phyloP scores from a whole-genome alignment of 2,329 filamentous ascomycete genomes.

The Fusarium sp. region DNA sequence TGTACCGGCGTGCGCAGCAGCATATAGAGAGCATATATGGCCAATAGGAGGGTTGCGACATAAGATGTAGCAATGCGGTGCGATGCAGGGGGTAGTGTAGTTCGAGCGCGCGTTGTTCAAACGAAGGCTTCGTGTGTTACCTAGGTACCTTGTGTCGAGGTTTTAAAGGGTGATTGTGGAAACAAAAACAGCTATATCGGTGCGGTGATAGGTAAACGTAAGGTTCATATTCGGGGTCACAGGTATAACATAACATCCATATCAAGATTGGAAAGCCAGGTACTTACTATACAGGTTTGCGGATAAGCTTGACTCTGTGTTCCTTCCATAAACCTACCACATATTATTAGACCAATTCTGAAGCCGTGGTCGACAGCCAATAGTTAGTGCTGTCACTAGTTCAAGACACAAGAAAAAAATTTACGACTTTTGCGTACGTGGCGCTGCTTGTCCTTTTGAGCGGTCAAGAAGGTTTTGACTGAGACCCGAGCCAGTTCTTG shows the following conservation, averaged over 20 bases:
- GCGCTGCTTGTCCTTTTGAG: background rate
- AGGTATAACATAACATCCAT: background rate
- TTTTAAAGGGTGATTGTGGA: background rate
- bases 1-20: slow-evolving; percentile 17
- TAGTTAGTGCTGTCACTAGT: background rate
- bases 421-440: background rate
- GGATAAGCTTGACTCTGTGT: background rate
- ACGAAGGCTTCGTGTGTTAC: background rate
- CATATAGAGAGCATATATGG: slow-evolving; percentile 1
- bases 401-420: background rate
- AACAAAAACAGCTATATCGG: background rate
- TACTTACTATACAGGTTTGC: background rate
- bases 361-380: background rate
- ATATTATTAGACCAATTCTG: background rate
- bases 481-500: background rate
- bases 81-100: background rate
- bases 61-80: slow-evolving; percentile 20
- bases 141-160: background rate
- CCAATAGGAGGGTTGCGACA: slow-evolving; percentile 8
- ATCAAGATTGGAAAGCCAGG: background rate
- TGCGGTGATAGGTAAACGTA: background rate
- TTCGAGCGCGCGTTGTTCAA: background rate
- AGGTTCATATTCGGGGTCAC: no score
- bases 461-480: background rate
- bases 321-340: background rate